Evolutionary conservation across 176 grass and related monocot genomes (phyloP).

Genomic region (barley (Hordeum vulgare)): MorexV3_pseudomolecules_assembly NC_058519.1:617981881-617982380

Average conservation of each 20-base stretch:
- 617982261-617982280: background rate
- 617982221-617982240: constrained; percentile 13
- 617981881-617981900: constrained; percentile 31
- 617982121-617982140: background rate
- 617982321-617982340: background rate
- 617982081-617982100: background rate
- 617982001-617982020: background rate
- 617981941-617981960: background rate
- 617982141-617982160: constrained; percentile 8
- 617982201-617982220: background rate
- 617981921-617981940: constrained; percentile 7
- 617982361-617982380: background rate
- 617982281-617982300: constrained; percentile 26
- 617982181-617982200: constrained; percentile 1
- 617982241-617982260: constrained; percentile 26
- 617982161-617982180: constrained; percentile 4
- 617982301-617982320: background rate
- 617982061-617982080: constrained; percentile 4
- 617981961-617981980: background rate
- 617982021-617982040: background rate
- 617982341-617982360: constrained; percentile 12
- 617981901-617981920: background rate
- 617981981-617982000: background rate
- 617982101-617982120: background rate
- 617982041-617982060: background rate